A percentile compares a stretch with the other conserved stretches of the same genome.
phyloP scores from a whole-genome alignment of 495 filamentous ascomycete genomes.

The Lasiosphaeria hispida region DNA sequence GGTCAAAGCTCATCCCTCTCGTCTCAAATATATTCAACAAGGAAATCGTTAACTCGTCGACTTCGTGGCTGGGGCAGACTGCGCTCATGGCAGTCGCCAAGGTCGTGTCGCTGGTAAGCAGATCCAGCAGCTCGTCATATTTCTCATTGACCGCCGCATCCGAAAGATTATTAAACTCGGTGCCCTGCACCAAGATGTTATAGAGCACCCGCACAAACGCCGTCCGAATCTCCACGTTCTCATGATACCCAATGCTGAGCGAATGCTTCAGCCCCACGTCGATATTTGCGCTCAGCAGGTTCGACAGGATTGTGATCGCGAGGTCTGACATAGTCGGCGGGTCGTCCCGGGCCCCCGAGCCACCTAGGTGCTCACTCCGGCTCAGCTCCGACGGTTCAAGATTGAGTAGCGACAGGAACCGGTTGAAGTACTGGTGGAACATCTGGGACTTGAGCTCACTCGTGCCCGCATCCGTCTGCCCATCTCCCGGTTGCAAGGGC shows the following conservation, averaged over 20 bases:
- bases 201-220: slow-evolving; percentile 66
- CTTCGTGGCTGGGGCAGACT: slow-evolving; percentile 60
- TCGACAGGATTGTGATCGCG: slow-evolving; percentile 62
- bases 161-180: slow-evolving; percentile 63
- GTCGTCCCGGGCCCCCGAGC: slow-evolving; percentile 39
- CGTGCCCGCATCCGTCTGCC: slow-evolving; percentile 57
- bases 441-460: slow-evolving; percentile 62
- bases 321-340: slow-evolving; percentile 52
- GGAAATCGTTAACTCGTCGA: slow-evolving; percentile 63
- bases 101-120: slow-evolving; percentile 57
- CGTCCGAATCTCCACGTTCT: slow-evolving; percentile 63
- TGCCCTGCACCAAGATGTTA: slow-evolving; percentile 65
- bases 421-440: slow-evolving; percentile 66
- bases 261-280: slow-evolving; percentile 66
- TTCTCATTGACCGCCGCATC: slow-evolving; percentile 63
- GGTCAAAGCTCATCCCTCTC: slow-evolving; percentile 55
- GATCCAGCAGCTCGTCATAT: slow-evolving; percentile 59
- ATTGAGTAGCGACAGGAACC: slow-evolving; percentile 60
- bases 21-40: slow-evolving; percentile 66
- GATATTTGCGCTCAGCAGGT: slow-evolving; percentile 65
- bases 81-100: slow-evolving; percentile 60
- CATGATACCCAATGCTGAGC: slow-evolving; percentile 63
- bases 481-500: slow-evolving; percentile 61
- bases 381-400: slow-evolving; percentile 48
- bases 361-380: slow-evolving; percentile 38